Conservation (phyloP, 352 stramenopile genomes). For the Blastocystis sp. region DNA sequence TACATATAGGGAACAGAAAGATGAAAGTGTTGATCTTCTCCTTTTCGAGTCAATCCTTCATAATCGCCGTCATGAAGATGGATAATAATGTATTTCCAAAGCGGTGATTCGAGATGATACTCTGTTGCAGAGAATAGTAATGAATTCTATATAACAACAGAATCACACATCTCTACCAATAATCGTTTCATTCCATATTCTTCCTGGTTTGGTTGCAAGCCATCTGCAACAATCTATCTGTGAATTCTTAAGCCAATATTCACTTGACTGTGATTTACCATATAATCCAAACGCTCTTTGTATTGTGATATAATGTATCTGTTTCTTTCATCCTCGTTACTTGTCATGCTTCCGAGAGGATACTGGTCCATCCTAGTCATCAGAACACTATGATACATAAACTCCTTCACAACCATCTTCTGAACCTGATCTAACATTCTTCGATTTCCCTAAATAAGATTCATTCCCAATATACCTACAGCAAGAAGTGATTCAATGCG, state of each 20-base stretch:
- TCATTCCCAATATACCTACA: background rate
- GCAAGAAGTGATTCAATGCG: slow-evolving; percentile 53
- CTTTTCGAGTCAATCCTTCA: background rate
- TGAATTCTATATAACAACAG: slow-evolving; percentile 6
- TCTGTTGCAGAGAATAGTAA: slow-evolving; percentile 13
- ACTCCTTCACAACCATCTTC: slow-evolving; percentile 40
- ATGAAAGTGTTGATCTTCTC: slow-evolving; percentile 7
- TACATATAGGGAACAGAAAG: slow-evolving; percentile 55
- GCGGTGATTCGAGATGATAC: slow-evolving; percentile 49
- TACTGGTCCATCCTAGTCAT: background rate
- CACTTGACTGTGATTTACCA: slow-evolving; percentile 28
- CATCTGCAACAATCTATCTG: slow-evolving; percentile 11
- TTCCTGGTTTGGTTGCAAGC: slow-evolving; percentile 16
- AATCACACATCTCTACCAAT: background rate
- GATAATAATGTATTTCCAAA: slow-evolving; percentile 29
- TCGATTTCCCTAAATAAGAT: background rate
- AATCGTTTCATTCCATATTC: slow-evolving; percentile 37
- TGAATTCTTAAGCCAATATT: background rate
- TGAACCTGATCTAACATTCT: background rate
- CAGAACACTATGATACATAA: background rate
- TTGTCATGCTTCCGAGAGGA: slow-evolving; percentile 35
- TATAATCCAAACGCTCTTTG: slow-evolving; percentile 24
- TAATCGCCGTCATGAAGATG: slow-evolving; percentile 46
- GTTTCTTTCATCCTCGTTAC: slow-evolving; percentile 34
- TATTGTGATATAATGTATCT: slow-evolving; percentile 27